Base-by-base conservation (phyloP, 768 basidiomycete genomes). In the Tephrocybe sp. region DNA sequence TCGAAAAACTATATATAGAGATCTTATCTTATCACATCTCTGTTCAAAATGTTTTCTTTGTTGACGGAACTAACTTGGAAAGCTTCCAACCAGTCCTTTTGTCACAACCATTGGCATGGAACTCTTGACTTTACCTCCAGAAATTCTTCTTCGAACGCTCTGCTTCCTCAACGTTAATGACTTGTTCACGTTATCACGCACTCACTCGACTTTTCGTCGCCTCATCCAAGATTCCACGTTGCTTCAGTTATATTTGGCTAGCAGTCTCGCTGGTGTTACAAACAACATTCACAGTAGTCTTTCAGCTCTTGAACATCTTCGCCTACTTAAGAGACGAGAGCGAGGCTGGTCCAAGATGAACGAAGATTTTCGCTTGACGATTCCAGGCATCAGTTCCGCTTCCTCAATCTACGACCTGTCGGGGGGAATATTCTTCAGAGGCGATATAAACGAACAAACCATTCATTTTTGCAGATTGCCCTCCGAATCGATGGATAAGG, bases 321-420 rank as follows among this genome's bases (percentile, higher is more conserved):
- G 48, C 4, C 41, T 51, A 6, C 57, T 76, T 0, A 55, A 48
- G 39, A 44, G 48, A 2, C 53, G 61, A 3, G 68, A 72, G 40
- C 51, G 58, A 1, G 66, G 70, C 0, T 77, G 73, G 73, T 19
- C 52, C 1, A 46, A 54, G 8, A 48, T 67, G 2, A 39, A 51
- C 14, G 55, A 66, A 2, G 52, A 58, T 4, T 73, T 69, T 41
- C 55, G 55, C 5, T 58, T 43, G 32, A 51, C 43, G 1, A 53
- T 74, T 5, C 56, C 57, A 1, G 65, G 72, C 6, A 45, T 50
- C 3, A 66, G 71, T 32, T 23, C 39, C 0, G 57, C 69, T 0
- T 69, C 64, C 2, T 69, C 69, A 14, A 71, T 77, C 34, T 76
- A 75, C 45, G 73, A 77, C 51, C 60, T 77, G 6, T 67, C 67